phyloP scores from a whole-genome alignment of 2,329 filamentous ascomycete species.

The Fusarium torulosum region DNA sequence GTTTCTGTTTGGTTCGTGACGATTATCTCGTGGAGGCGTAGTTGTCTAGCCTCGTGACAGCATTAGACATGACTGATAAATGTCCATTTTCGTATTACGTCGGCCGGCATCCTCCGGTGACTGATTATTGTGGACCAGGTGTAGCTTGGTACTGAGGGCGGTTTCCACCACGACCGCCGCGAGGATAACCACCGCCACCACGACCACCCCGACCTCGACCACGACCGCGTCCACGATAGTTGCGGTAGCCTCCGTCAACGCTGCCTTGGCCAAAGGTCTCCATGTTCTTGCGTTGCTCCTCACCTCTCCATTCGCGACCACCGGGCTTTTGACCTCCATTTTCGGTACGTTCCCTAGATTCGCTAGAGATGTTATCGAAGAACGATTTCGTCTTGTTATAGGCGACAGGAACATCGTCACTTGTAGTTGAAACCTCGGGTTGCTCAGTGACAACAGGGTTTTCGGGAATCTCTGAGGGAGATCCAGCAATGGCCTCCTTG shows the following conservation, averaged over 20 bases:
- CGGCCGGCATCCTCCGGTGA: neutral
- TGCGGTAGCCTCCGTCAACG: constrained; percentile 83
- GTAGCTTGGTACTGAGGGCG: constrained; percentile 51
- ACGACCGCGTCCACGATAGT: constrained; percentile 83
- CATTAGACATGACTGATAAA: constrained; percentile 10
- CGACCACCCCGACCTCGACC: constrained; percentile 70
- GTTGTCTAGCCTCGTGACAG: constrained; percentile 10
- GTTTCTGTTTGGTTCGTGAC: constrained; percentile 18
- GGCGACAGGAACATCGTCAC: constrained; percentile 61
- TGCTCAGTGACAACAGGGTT: constrained; percentile 53
- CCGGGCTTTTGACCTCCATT: constrained; percentile 75
- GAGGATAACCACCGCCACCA: constrained; percentile 47
- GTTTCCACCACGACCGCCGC: constrained; percentile 58
- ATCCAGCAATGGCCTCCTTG: constrained; percentile 89
- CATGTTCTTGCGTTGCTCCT: constrained; percentile 95
- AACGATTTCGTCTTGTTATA: constrained; percentile 94
- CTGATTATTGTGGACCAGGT: constrained; percentile 48
- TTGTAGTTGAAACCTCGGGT: constrained; percentile 54
- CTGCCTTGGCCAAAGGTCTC: constrained; percentile 98
- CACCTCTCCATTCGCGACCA: constrained; percentile 88
- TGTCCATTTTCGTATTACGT: constrained; percentile 14
- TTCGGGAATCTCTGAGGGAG: constrained; percentile 69
- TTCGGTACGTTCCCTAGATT: constrained; percentile 88
- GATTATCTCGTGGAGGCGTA: constrained; percentile 8
- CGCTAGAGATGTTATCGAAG: constrained; percentile 98